These are phyloP conservation scores for Oryza punctata DNA, from an alignment of 176 grass and related monocot genomes.

Conservation along the genomic window DNA sequence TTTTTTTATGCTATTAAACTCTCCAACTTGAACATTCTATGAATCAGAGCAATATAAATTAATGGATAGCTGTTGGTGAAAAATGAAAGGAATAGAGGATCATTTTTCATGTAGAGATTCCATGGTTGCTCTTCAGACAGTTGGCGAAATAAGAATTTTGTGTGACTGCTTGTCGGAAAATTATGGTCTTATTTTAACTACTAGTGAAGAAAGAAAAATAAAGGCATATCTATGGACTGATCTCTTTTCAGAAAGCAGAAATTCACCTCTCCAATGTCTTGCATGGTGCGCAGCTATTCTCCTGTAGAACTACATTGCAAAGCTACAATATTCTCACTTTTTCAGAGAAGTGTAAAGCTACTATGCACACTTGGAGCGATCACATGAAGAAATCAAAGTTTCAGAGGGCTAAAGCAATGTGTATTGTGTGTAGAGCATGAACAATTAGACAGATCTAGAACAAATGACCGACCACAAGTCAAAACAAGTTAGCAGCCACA, in stretches of 20 bases:
- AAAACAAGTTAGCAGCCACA: background rate
- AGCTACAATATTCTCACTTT: background rate
- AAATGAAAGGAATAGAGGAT: background rate
- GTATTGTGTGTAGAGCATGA: background rate
- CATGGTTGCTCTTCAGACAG: background rate
- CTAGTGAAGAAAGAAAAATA: background rate
- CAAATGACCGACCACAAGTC: background rate
- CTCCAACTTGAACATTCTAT: no score
- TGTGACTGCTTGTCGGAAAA: background rate
- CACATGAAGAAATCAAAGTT: background rate
- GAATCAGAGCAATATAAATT: background rate
- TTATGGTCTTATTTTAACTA: background rate
- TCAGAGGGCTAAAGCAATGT: background rate
- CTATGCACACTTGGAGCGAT: background rate
- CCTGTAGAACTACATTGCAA: background rate
- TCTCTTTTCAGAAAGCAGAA: constrained; percentile 24
- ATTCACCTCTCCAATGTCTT: background rate
- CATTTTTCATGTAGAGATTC: background rate
- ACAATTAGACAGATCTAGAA: no score
- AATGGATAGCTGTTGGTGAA: background rate
- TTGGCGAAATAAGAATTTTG: constrained; percentile 8
- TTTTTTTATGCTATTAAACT: no score
- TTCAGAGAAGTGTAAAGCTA: background rate
- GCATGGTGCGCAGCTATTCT: background rate
- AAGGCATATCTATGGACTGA: background rate